Conservation (phyloP, 2,329 filamentous ascomycete species). For the Paracoccidioides lutzii region DNA sequence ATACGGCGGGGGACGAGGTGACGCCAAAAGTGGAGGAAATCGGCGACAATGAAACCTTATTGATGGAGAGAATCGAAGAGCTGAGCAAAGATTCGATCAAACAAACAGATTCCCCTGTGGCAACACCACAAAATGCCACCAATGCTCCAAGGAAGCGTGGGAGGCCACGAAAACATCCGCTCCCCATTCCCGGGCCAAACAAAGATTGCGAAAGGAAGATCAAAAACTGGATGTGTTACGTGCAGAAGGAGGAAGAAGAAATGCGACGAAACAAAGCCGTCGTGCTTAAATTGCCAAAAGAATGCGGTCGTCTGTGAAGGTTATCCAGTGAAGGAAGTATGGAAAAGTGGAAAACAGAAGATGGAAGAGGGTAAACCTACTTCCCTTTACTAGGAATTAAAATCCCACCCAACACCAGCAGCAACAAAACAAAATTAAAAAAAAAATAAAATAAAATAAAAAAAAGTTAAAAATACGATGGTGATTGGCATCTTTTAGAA, state of each 20-base stretch:
- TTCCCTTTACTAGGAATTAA: too few species aligned
- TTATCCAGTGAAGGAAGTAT: conserved; percentile 73
- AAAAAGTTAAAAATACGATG: too few species aligned
- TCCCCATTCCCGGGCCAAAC: conserved; percentile 47
- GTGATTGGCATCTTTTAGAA: not conserved
- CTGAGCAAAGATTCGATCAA: conserved; percentile 20
- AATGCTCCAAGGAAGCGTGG: conserved; percentile 50
- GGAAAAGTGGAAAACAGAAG: conserved; percentile 73
- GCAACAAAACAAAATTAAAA: too few species aligned
- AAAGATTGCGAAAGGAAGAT: conserved; percentile 63
- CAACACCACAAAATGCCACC: conserved; percentile 8
- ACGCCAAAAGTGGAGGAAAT: conserved; percentile 44
- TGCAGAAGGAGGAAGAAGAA: conserved; percentile 50
- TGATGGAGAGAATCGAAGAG: conserved; percentile 21
- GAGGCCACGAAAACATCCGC: conserved; percentile 67
- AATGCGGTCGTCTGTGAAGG: conserved; percentile 86
- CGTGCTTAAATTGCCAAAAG: conserved; percentile 68
- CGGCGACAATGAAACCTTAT: conserved; percentile 29
- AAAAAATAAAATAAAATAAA: too few species aligned
- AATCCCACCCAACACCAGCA: too few species aligned
- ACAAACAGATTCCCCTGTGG: conserved; percentile 18
- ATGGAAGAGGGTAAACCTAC: conserved; percentile 45
- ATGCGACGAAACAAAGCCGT: conserved; percentile 38
- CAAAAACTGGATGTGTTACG: conserved; percentile 46
- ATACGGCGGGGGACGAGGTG: conserved; percentile 23